These are phyloP conservation scores for Crithidia thermophila DNA, from an alignment of 208 protist species.

Conservation along the genomic window DNA sequence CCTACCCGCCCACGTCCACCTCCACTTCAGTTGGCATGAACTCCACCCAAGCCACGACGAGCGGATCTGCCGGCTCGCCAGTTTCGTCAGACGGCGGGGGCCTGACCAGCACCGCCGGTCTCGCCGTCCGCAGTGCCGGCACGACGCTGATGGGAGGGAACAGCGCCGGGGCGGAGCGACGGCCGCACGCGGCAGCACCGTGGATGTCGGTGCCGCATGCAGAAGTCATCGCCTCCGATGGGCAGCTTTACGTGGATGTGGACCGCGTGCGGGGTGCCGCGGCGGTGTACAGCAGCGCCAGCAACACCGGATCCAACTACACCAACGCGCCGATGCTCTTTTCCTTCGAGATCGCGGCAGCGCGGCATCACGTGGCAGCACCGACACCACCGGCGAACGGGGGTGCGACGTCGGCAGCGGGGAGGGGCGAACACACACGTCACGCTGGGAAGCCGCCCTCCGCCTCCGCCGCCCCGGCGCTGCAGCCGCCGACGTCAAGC, in stretches of 20 bases:
- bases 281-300: neutral
- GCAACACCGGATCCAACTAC: neutral
- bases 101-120: no score
- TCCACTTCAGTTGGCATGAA: no score
- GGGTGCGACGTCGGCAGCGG: neutral
- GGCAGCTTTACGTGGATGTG: conserved; percentile 26
- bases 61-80: no score
- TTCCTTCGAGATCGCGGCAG: conserved; percentile 12
- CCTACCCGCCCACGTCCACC: neutral
- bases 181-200: conserved; percentile 7
- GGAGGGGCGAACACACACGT: neutral
- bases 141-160: no score
- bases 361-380: no score
- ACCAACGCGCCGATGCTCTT: conserved; percentile 2
- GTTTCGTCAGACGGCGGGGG: no score
- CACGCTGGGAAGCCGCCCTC: neutral
- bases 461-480: neutral
- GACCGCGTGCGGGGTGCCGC: conserved; percentile 7
- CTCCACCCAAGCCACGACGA: no score
- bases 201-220: conserved; percentile 27
- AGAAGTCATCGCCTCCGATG: conserved; percentile 18
- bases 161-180: neutral
- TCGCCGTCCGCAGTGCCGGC: no score
- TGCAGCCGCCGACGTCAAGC: neutral
- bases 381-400: no score